phyloP scores from a whole-genome alignment of 2,329 filamentous ascomycete species.

The Trichoderma guizhouense region DNA sequence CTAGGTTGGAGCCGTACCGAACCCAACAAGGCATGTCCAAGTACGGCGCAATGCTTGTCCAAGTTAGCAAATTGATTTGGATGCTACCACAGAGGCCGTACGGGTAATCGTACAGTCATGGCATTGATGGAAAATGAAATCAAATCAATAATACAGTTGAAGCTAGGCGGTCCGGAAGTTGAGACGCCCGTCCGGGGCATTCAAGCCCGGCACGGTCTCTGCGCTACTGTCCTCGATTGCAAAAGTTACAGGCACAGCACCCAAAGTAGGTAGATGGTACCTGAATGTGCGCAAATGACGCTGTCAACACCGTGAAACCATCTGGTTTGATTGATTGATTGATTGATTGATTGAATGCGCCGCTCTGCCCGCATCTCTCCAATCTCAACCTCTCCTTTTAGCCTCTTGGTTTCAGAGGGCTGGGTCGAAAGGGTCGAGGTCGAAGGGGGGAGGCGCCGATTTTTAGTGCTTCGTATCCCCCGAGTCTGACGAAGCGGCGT shows the following conservation, averaged over 20 bases:
- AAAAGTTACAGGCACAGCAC: background rate
- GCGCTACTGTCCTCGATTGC: background rate
- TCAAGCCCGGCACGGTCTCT: background rate
- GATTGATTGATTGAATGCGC: background rate
- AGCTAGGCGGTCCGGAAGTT: background rate
- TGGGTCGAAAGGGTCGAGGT: background rate
- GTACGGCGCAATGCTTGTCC: background rate
- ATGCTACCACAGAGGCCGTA: background rate
- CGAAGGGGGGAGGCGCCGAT: conserved; percentile 10
- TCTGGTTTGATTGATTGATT: background rate
- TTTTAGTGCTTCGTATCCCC: conserved; percentile 18
- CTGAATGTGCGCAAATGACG: background rate
- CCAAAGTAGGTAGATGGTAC: background rate
- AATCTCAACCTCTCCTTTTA: background rate
- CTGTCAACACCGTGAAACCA: background rate
- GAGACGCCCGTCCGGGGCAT: background rate
- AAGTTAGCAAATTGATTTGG: background rate
- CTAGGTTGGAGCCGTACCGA: background rate
- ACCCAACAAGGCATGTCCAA: background rate
- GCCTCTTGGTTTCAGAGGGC: conserved; percentile 4
- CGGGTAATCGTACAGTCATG: background rate
- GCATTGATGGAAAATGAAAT: background rate
- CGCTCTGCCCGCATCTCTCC: background rate
- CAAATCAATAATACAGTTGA: background rate
- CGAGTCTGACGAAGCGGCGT: conserved; percentile 11